phyloP scores from a whole-genome alignment of 441 rosid species.

The Syzygium malaccense region DNA sequence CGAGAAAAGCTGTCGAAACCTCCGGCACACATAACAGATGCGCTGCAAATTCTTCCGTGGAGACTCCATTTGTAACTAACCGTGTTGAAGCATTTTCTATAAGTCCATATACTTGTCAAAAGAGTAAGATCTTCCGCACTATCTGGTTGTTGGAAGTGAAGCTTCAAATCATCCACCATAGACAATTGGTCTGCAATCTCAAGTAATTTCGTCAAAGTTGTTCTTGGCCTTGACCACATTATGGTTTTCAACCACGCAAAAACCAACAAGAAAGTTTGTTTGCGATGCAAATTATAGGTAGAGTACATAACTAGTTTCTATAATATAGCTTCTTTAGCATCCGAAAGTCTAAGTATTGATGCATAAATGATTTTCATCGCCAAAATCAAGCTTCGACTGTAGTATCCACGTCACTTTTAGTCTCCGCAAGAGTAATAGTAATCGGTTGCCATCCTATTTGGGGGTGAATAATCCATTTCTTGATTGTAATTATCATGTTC shows the following conservation, averaged over 20 bases:
- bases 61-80: not conserved
- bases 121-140: not conserved
- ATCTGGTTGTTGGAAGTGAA: not conserved
- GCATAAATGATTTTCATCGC: not conserved
- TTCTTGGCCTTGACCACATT: not conserved
- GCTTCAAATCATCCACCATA: not conserved
- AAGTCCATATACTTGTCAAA: not conserved
- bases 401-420: constrained; percentile 17
- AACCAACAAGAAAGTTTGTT: not conserved
- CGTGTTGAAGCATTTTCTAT: not conserved
- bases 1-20: not conserved
- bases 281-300: not conserved
- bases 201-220: not conserved
- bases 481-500: constrained; percentile 36
- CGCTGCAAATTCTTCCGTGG: not conserved
- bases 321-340: not conserved
- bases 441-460: constrained; percentile 66
- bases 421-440: constrained; percentile 28
- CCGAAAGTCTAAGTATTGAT: constrained; percentile 1
- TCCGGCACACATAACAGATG: not conserved
- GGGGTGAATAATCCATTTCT: constrained; percentile 49
- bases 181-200: not conserved
- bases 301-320: not conserved
- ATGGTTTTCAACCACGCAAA: not conserved
- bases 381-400: constrained; percentile 18